phyloP scores from a whole-genome alignment of 2,329 filamentous ascomycete species.

The Hymenoscyphus repandus region DNA sequence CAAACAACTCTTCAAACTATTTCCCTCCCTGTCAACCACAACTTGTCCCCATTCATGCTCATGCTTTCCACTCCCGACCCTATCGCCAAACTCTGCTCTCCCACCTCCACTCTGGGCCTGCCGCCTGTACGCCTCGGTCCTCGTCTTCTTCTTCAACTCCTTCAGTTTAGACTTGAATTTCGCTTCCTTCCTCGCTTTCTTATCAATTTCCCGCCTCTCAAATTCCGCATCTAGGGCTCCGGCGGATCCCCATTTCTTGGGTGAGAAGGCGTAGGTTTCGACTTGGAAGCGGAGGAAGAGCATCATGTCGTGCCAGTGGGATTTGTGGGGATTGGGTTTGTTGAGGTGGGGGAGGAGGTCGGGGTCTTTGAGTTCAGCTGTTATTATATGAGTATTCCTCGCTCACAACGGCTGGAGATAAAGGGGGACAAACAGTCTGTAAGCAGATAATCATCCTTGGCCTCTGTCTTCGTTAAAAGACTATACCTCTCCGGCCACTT shows the following conservation, averaged over 20 bases:
- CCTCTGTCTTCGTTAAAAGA: slow-evolving; percentile 93
- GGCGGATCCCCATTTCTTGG: slow-evolving; percentile 80
- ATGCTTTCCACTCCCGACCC: slow-evolving; percentile 66
- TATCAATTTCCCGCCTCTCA: slow-evolving; percentile 68
- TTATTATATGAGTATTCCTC: slow-evolving; percentile 8
- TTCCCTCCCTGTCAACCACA: slow-evolving; percentile 64
- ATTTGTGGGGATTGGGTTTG: slow-evolving; percentile 90
- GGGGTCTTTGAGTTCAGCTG: slow-evolving; percentile 83
- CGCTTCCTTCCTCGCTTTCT: slow-evolving; percentile 80
- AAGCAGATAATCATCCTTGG: slow-evolving; percentile 87
- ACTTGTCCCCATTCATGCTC: slow-evolving; percentile 81
- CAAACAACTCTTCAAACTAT: slow-evolving; percentile 74
- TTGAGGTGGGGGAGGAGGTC: slow-evolving; percentile 83
- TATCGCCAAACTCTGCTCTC: slow-evolving; percentile 66
- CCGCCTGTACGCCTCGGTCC: slow-evolving; percentile 82
- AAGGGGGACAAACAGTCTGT: slow-evolving; percentile 67
- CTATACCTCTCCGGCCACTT: slow-evolving; percentile 89
- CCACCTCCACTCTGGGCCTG: slow-evolving; percentile 51
- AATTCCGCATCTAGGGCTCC: slow-evolving; percentile 88
- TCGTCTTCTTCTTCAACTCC: slow-evolving; percentile 87
- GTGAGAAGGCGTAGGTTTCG: slow-evolving; percentile 80
- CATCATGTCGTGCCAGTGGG: slow-evolving; percentile 98
- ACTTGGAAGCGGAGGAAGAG: slow-evolving; percentile 90
- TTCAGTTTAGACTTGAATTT: slow-evolving; percentile 87
- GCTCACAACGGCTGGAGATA: background rate